phyloP scores from a whole-genome alignment of 495 filamentous ascomycete species.

The Symbiotaphrina buchneri region DNA sequence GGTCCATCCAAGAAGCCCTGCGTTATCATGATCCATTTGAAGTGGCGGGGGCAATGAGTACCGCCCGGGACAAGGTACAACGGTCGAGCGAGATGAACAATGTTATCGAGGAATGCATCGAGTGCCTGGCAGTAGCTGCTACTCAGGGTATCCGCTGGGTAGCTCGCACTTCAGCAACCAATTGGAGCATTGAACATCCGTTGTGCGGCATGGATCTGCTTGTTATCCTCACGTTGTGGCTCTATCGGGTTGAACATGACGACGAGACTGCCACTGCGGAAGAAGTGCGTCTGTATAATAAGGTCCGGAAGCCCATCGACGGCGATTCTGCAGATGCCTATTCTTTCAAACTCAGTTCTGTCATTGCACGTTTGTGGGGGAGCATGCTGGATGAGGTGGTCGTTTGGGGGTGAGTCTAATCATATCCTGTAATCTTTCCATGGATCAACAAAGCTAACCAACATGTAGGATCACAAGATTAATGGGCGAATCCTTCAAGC shows the following conservation, averaged over 20 bases:
- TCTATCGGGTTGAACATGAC: constrained; percentile 98
- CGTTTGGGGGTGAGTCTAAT: constrained; percentile 69
- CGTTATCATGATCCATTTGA: constrained; percentile 95
- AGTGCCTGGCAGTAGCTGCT: constrained; percentile 93
- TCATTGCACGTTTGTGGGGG: constrained; percentile 88
- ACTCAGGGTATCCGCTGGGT: constrained; percentile 94
- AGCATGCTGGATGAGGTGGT: constrained; percentile 97
- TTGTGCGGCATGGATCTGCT: constrained; percentile 93
- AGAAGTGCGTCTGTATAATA: constrained; percentile 86
- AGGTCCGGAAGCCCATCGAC: constrained; percentile 79
- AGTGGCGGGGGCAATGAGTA: constrained; percentile 89
- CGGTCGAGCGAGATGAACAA: constrained; percentile 95
- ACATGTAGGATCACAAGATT: constrained; percentile 69
- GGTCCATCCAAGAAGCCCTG: constrained; percentile 86
- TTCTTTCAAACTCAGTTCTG: constrained; percentile 66
- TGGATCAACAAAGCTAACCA: constrained; percentile 19
- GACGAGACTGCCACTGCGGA: constrained; percentile 69
- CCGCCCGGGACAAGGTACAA: constrained; percentile 78
- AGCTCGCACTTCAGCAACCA: constrained; percentile 83
- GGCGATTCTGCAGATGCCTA: constrained; percentile 65
- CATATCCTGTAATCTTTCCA: not conserved
- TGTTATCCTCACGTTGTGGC: constrained; percentile 95
- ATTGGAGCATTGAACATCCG: constrained; percentile 98
- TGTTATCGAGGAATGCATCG: constrained; percentile 92
- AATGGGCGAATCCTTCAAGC: constrained; percentile 95